Percentiles rank a stretch among this genome's conserved stretches.
Conservation (phyloP, 179 eudicot genomes). For the Spinacia oleracea region DNA sequence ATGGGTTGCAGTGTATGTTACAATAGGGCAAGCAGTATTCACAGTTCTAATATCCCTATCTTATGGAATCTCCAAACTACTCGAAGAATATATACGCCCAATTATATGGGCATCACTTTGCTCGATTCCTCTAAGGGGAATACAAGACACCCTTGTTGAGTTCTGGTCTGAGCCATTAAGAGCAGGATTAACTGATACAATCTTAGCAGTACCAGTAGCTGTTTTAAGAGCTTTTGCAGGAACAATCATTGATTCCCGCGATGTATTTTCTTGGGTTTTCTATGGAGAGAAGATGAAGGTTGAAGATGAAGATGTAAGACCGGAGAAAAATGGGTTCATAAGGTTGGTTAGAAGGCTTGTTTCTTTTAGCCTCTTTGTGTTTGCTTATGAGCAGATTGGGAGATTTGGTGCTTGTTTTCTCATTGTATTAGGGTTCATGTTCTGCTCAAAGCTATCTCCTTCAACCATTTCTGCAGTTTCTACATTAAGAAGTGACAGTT, state of each 20-base stretch:
- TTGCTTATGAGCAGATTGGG: constrained; percentile 36
- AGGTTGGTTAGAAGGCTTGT: constrained; percentile 37
- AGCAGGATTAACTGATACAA: constrained; percentile 28
- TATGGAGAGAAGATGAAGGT: constrained; percentile 24
- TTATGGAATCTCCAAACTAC: constrained; percentile 18
- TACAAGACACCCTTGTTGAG: constrained; percentile 35
- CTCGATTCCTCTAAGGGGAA: constrained; percentile 39
- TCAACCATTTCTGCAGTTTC: constrained; percentile 32
- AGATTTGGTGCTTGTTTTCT: constrained; percentile 28
- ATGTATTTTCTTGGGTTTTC: constrained; percentile 24
- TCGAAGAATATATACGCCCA: constrained; percentile 34
- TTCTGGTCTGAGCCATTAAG: constrained; percentile 42
- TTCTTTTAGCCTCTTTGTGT: constrained; percentile 36
- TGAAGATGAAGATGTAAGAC: constrained; percentile 13
- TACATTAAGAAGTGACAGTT: constrained; percentile 35
- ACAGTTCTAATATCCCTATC: constrained; percentile 15
- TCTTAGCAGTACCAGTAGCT: constrained; percentile 38
- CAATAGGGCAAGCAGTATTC: constrained; percentile 31
- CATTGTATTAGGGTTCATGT: constrained; percentile 35
- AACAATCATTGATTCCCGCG: constrained; percentile 32
- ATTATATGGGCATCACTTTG: constrained; percentile 36
- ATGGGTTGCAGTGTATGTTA: constrained; percentile 31
- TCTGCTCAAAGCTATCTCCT: constrained; percentile 28
- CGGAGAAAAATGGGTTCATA: constrained; percentile 33
- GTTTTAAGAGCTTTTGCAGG: constrained; percentile 27